Evolutionary conservation across 2,329 filamentous ascomycete genomes (phyloP).

Genomic region (Colletotrichum chlorophyti): DNA sequence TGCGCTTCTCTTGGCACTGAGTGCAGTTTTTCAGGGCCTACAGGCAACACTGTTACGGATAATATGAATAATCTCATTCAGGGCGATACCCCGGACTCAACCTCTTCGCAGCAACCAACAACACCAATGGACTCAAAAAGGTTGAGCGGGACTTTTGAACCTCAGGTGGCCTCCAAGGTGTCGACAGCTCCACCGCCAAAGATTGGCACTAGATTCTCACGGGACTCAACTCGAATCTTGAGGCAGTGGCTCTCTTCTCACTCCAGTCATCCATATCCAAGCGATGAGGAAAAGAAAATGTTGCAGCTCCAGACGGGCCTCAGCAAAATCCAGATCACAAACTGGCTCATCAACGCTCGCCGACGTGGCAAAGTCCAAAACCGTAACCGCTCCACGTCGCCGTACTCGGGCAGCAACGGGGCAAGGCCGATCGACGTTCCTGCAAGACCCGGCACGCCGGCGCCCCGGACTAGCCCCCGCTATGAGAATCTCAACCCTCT

Average conservation of each 20-base stretch:
- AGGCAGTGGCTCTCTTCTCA: slow-evolving; percentile 30
- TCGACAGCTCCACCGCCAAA: slow-evolving; percentile 28
- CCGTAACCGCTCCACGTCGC: slow-evolving; percentile 40
- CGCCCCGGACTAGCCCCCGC: slow-evolving; percentile 2
- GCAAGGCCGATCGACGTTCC: slow-evolving; percentile 13
- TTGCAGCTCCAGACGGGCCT: slow-evolving; percentile 17
- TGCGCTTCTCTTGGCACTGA: slow-evolving; percentile 16
- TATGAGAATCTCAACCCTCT: slow-evolving; percentile 16
- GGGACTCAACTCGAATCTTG: slow-evolving; percentile 29
- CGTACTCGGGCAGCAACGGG: slow-evolving; percentile 28
- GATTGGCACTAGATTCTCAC: slow-evolving; percentile 33
- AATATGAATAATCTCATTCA: background rate
- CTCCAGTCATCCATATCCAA: slow-evolving; percentile 19
- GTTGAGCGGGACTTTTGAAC: background rate
- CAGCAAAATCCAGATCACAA: slow-evolving; percentile 25
- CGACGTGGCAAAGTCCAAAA: slow-evolving; percentile 53
- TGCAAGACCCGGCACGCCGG: slow-evolving; percentile 10
- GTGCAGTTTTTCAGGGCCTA: slow-evolving; percentile 7
- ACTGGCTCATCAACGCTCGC: slow-evolving; percentile 24
- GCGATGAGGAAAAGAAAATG: slow-evolving; percentile 16
- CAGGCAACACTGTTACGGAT: background rate
- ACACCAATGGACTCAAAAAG: background rate
- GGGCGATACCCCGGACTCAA: background rate
- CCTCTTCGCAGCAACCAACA: background rate
- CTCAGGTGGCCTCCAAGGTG: background rate